A percentile compares a stretch with the other conserved stretches of the same genome.
Evolutionary conservation across 169 alveolate species (phyloP).

Genomic region (Plasmodium ovale): DNA sequence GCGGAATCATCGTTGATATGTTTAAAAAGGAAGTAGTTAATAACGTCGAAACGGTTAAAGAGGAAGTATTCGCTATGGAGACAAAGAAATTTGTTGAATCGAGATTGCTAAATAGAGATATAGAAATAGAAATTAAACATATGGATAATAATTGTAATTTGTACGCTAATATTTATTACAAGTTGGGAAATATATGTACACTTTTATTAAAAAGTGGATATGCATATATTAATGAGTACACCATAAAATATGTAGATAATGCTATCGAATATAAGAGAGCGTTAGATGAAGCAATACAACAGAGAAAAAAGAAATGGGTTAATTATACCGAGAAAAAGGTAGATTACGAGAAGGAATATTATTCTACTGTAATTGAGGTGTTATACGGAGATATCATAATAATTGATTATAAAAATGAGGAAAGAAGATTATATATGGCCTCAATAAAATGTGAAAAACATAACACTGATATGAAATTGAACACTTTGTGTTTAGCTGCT

Average conservation of each 20-base stretch:
- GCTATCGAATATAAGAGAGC: slow-evolving; percentile 64
- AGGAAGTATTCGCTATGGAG: slow-evolving; percentile 67
- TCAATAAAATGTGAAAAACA: slow-evolving; percentile 71
- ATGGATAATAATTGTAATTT: slow-evolving; percentile 61
- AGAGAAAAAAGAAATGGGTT: slow-evolving; percentile 59
- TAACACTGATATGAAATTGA: slow-evolving; percentile 46
- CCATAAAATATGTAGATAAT: slow-evolving; percentile 63
- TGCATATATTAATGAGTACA: slow-evolving; percentile 72
- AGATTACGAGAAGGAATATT: slow-evolving; percentile 68
- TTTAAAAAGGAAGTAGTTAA: slow-evolving; percentile 66
- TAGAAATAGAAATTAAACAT: slow-evolving; percentile 60
- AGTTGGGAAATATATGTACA: slow-evolving; percentile 65
- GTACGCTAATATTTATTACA: slow-evolving; percentile 55
- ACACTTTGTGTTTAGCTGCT: slow-evolving; percentile 54
- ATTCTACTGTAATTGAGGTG: slow-evolving; percentile 56
- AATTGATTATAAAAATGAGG: slow-evolving; percentile 72
- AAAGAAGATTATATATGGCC: slow-evolving; percentile 68
- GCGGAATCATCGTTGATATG: slow-evolving; percentile 75
- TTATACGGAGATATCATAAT: slow-evolving; percentile 73
- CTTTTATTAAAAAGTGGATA: slow-evolving; percentile 67
- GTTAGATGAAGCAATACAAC: slow-evolving; percentile 66
- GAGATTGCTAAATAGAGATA: slow-evolving; percentile 62
- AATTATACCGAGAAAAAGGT: slow-evolving; percentile 70
- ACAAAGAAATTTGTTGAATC: slow-evolving; percentile 68
- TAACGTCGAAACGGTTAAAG: slow-evolving; percentile 61